Evolutionary conservation across 2,329 filamentous ascomycete species (phyloP).

Genomic region (Akanthomyces lecanii): DNA sequence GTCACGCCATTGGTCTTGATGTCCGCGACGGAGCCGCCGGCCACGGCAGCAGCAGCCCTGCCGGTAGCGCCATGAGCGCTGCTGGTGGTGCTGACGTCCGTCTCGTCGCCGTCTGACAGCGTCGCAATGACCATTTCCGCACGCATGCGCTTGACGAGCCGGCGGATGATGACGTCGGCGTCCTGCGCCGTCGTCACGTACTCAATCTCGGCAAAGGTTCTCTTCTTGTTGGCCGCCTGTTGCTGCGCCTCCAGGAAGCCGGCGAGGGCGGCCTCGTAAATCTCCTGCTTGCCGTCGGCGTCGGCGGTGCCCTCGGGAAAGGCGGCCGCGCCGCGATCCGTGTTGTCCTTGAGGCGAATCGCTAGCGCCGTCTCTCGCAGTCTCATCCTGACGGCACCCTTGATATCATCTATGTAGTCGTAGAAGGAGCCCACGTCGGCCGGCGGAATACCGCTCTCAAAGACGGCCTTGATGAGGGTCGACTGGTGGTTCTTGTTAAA

Average conservation of each 20-base stretch:
- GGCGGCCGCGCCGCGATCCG: constrained; percentile 38
- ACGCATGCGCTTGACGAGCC: constrained; percentile 60
- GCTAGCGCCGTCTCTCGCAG: constrained; percentile 63
- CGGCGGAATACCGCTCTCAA: constrained; percentile 67
- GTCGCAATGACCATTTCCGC: constrained; percentile 55
- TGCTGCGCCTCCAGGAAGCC: constrained; percentile 39
- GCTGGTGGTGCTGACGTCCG: constrained; percentile 28
- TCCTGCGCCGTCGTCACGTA: constrained; percentile 48
- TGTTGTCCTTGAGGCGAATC: constrained; percentile 53
- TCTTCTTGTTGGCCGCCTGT: constrained; percentile 31
- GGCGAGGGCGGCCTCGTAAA: constrained; percentile 52
- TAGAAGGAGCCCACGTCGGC: constrained; percentile 66
- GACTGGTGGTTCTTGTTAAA: constrained; percentile 95
- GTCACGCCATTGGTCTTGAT: constrained; percentile 43
- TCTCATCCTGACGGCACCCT: constrained; percentile 68
- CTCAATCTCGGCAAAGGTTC: constrained; percentile 50
- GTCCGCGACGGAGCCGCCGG: constrained; percentile 34
- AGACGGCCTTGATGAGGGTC: constrained; percentile 76
- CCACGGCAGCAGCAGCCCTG: constrained; percentile 2
- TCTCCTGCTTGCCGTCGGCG: constrained; percentile 45
- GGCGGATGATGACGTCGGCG: constrained; percentile 46
- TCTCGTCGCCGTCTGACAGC: constrained; percentile 47
- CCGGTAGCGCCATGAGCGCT: constrained; percentile 15
- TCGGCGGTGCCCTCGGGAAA: constrained; percentile 49
- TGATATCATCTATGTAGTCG: constrained; percentile 73